Evolutionary conservation across 805 yeast species (phyloP).

Genomic region (Candida loeiensis): DNA sequence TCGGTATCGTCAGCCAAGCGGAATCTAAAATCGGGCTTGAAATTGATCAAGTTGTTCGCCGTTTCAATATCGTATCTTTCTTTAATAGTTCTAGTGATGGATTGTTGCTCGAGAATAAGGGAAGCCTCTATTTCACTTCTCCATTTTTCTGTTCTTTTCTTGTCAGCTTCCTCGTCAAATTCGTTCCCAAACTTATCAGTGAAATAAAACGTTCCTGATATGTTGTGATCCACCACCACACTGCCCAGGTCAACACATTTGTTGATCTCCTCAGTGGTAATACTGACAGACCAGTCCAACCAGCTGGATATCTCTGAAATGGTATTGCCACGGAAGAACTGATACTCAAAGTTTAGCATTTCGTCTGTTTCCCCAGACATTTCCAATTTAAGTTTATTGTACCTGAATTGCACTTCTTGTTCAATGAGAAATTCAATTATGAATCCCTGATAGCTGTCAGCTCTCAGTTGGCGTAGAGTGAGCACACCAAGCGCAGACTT

Average conservation of each 20-base stretch:
- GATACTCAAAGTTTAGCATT: constrained; percentile 17
- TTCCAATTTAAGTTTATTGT: constrained; percentile 23
- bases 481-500: constrained; percentile 34
- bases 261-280: constrained; percentile 62
- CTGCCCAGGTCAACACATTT: constrained; percentile 54
- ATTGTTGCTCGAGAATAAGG: constrained; percentile 17
- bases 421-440: constrained; percentile 22
- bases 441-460: constrained; percentile 26
- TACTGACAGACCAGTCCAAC: constrained; percentile 64
- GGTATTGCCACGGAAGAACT: constrained; percentile 32
- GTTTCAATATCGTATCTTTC: constrained; percentile 6
- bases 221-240: constrained; percentile 63
- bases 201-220: constrained; percentile 64
- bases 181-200: constrained; percentile 35
- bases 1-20: background rate
- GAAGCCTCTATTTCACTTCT: constrained; percentile 12
- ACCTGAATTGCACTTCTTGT: constrained; percentile 22
- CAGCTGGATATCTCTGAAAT: constrained; percentile 41
- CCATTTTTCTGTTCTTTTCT: background rate
- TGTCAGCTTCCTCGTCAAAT: constrained; percentile 12
- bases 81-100: constrained; percentile 13
- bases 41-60: constrained; percentile 13
- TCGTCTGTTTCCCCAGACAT: constrained; percentile 17
- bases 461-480: constrained; percentile 20
- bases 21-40: constrained; percentile 9